phyloP scores from a whole-genome alignment of 805 yeast species.

The Kodamaea hsintzibuensis region DNA sequence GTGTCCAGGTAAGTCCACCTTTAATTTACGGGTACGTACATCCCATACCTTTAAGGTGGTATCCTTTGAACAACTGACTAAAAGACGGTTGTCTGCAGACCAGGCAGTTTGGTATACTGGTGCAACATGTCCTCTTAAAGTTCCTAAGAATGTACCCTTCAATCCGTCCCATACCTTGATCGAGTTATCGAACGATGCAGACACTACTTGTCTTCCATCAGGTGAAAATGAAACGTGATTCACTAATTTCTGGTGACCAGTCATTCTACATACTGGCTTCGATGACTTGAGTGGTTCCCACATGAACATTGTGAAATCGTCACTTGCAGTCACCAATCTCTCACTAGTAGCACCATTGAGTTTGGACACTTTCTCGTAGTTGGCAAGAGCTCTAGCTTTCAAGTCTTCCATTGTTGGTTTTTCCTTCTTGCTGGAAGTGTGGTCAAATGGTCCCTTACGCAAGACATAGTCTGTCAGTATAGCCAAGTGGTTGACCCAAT shows the following conservation, averaged over 20 bases:
- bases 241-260: conserved; percentile 96
- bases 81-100: conserved; percentile 90
- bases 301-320: conserved; percentile 95
- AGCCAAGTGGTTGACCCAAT: conserved; percentile 96
- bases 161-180: conserved; percentile 96
- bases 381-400: conserved; percentile 52
- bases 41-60: conserved; percentile 98
- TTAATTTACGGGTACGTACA: conserved; percentile 76
- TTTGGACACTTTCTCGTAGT: conserved; percentile 63
- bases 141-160: conserved; percentile 84
- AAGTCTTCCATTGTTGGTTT: conserved; percentile 28
- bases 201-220: conserved; percentile 86
- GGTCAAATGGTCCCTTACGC: conserved; percentile 87
- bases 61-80: conserved; percentile 94
- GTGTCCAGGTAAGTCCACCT: conserved; percentile 94
- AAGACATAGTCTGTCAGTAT: conserved; percentile 87
- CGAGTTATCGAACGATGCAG: conserved; percentile 94
- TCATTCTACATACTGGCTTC: conserved; percentile 90
- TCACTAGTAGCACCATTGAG: conserved; percentile 60
- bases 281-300: conserved; percentile 87
- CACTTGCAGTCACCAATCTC: conserved; percentile 90
- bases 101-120: conserved; percentile 97
- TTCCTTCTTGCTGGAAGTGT: conserved; percentile 47
- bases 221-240: conserved; percentile 96
- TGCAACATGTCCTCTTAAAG: conserved; percentile 96